These are phyloP conservation scores for Pestalotiopsis sp. DNA, from an alignment of 2,329 filamentous ascomycete species.

Conservation along the genomic window DNA sequence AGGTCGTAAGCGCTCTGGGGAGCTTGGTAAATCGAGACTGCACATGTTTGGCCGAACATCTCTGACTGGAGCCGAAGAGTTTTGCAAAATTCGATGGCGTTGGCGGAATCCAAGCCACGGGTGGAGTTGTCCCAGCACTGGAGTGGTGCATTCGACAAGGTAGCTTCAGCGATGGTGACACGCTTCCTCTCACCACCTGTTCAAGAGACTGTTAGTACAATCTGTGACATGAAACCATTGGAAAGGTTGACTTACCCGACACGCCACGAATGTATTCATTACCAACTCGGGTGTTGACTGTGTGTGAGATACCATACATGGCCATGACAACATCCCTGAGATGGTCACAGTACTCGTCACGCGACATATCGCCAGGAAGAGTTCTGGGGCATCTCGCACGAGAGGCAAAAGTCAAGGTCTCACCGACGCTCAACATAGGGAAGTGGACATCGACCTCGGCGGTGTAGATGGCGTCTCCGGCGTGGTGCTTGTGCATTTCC, in stretches of 20 bases:
- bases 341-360: not conserved
- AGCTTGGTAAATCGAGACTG: constrained; percentile 50
- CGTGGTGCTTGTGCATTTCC: constrained; percentile 26
- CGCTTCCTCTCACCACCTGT: constrained; percentile 72
- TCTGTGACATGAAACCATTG: not conserved
- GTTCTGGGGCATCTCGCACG: constrained; percentile 43
- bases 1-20: constrained; percentile 66
- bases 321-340: constrained; percentile 75
- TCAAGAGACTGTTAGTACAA: not conserved
- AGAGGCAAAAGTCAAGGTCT: constrained; percentile 66
- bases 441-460: constrained; percentile 68
- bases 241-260: constrained; percentile 34
- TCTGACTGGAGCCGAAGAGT: constrained; percentile 65
- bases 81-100: constrained; percentile 75
- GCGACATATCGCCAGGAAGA: not conserved
- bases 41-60: constrained; percentile 66
- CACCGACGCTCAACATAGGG: constrained; percentile 64
- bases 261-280: constrained; percentile 73
- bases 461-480: constrained; percentile 65
- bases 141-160: constrained; percentile 60
- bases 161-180: constrained; percentile 65
- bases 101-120: constrained; percentile 73
- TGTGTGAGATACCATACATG: constrained; percentile 75
- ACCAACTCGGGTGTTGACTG: constrained; percentile 69
- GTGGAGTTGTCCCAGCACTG: constrained; percentile 76